Percentiles rank a stretch among this genome's conserved stretches.
phyloP scores from a whole-genome alignment of 2,329 filamentous ascomycete genomes.

The Fusarium continuum region DNA sequence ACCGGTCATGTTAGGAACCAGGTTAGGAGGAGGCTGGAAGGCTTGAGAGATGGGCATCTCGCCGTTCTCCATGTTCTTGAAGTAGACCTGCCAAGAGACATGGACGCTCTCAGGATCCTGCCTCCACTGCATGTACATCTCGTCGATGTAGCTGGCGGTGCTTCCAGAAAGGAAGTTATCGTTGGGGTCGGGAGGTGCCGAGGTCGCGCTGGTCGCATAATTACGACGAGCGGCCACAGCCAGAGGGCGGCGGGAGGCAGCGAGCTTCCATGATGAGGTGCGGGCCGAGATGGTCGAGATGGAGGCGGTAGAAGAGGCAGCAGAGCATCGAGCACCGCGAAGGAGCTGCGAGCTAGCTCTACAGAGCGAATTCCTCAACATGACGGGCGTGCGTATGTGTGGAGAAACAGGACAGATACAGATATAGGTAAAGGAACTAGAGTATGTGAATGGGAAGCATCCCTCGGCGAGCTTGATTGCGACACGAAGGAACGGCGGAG shows the following conservation, averaged over 20 bases:
- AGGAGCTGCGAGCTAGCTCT: constrained; percentile 72
- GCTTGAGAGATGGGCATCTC: constrained; percentile 98
- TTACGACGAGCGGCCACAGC: constrained; percentile 60
- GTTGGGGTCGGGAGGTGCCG: constrained; percentile 76
- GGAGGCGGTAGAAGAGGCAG: constrained; percentile 52
- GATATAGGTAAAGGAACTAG: constrained; percentile 25
- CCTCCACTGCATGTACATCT: constrained; percentile 99
- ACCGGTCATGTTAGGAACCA: constrained; percentile 83
- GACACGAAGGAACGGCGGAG: constrained; percentile 58
- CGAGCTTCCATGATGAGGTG: constrained; percentile 56
- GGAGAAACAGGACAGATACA: constrained; percentile 33
- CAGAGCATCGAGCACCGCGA: constrained; percentile 60
- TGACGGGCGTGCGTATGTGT: constrained; percentile 54
- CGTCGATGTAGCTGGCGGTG: constrained; percentile 98
- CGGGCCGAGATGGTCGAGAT: constrained; percentile 53
- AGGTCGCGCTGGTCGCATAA: constrained; percentile 63
- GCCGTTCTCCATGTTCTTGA: constrained; percentile 98
- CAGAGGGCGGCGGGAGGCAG: constrained; percentile 59
- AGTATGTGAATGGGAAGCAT: constrained; percentile 44
- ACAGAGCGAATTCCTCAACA: constrained; percentile 76
- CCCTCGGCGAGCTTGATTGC: constrained; percentile 46
- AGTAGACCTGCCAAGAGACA: constrained; percentile 99
- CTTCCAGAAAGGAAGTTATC: constrained; percentile 97
- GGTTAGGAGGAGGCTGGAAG: constrained; percentile 93
- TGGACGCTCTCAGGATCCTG: constrained; percentile 92